A percentile compares a stretch with the other conserved stretches of the same genome.
Evolutionary conservation across 139 green algal genomes (phyloP).

Genomic region (Pleodorina starrii): DNA sequence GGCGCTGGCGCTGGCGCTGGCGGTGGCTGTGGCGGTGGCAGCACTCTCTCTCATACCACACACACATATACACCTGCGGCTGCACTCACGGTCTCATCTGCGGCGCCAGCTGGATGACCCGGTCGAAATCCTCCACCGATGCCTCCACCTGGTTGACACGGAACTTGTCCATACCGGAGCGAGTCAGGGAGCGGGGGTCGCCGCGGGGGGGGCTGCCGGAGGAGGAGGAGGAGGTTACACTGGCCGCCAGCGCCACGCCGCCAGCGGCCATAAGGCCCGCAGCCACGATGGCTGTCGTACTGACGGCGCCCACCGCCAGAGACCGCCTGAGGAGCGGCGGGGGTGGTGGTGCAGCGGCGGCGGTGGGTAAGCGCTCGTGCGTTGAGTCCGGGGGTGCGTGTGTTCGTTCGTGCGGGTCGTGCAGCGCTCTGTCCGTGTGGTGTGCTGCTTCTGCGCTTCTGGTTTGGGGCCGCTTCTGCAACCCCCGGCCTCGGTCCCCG

Average conservation of each 20-base stretch:
- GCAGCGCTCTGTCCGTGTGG: neutral
- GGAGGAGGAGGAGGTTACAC: neutral
- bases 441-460: too few relatives aligned
- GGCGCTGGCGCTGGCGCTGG: too few relatives aligned
- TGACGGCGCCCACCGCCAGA: neutral
- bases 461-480: too few relatives aligned
- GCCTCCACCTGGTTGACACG: slow-evolving; percentile 71
- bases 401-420: neutral
- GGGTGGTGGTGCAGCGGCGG: neutral
- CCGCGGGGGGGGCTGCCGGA: neutral
- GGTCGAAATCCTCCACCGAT: slow-evolving; percentile 76
- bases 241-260: slow-evolving; percentile 45
- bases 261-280: slow-evolving; percentile 32
- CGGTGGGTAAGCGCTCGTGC: neutral
- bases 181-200: slow-evolving; percentile 53
- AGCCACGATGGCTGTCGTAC: slow-evolving; percentile 20
- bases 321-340: neutral
- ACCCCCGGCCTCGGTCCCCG: too few relatives aligned
- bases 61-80: too few relatives aligned
- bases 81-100: slow-evolving; percentile 70
- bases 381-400: neutral
- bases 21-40: too few relatives aligned
- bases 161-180: slow-evolving; percentile 69
- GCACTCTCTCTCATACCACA: too few relatives aligned
- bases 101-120: slow-evolving; percentile 56